Evolutionary conservation across 106 monocot genomes (phyloP), one percentile per base, ranked within the genome.

Genomic region (Platanthera guangdongensis): DNA sequence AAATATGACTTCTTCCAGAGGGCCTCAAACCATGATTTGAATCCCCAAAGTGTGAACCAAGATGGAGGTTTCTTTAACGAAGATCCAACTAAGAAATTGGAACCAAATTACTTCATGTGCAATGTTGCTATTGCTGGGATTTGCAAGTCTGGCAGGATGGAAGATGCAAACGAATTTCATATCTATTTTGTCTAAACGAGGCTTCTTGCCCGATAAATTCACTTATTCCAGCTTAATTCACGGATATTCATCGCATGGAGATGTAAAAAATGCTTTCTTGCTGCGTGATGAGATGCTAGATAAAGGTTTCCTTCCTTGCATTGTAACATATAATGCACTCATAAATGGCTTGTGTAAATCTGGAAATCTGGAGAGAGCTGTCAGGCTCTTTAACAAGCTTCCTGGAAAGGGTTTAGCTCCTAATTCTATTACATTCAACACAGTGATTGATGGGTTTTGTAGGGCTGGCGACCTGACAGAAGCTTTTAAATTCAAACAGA

Each of bases 281-380:
- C 77, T 93, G 46, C 80, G 90, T 39, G 90, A 96, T 87, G 89
- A 89, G 71, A 93, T 96, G 95, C 68, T 89, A 16, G 82, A 15
- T 62, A 85, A 74, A 13, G 95, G 93, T 50, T 28, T 90, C 13
- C 12, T 71, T 50, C 93, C 95, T 39, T 81, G 84, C 72, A 80
- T 96, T 77, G 83, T 84, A 18, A 87, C 88, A 11, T 96, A 96
- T 30, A 96, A 96, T 91, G 79, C 95, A 74, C 90, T 96, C 22
- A 85, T 96, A 14, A 85, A 88, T 93, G 95, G 95, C 69, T 76
- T 96, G n/a, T 93, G 90, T 78, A 96, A 90, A 74, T 93, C 90
- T 52, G 87, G 88, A 52, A 88, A 93, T 81, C 51, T 93, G 60
- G 83, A 87, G 52, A 90, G 95, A 74, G 95, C 93, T 51, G 71